Conservation (phyloP, 1,139 yeast genomes). For the Nakaseomyces delphensis region DNA sequence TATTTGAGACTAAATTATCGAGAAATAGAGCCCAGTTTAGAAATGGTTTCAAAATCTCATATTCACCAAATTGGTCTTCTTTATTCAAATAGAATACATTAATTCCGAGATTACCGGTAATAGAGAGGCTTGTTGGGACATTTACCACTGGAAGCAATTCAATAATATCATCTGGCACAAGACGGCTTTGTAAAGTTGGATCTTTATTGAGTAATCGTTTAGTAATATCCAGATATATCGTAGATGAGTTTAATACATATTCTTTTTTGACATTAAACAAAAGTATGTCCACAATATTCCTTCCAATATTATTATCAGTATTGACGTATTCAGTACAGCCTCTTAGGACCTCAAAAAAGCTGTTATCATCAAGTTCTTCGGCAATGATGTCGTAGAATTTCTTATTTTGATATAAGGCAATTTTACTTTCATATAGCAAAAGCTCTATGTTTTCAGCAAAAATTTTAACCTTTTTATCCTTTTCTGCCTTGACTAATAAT, state of each 20-base stretch:
- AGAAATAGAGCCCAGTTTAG: conserved; percentile 27
- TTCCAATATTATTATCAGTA: neutral
- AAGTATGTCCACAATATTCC: neutral
- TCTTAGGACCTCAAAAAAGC: neutral
- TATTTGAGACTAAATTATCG: conserved; percentile 14
- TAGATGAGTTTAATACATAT: neutral
- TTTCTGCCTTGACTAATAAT: neutral
- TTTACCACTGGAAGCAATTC: neutral
- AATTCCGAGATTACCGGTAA: conserved; percentile 15
- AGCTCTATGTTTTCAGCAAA: neutral
- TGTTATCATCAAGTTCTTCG: neutral
- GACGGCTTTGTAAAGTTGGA: neutral
- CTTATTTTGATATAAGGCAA: neutral
- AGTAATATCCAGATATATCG: neutral
- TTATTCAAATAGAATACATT: conserved; percentile 34
- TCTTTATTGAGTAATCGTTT: neutral
- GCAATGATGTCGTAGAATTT: neutral
- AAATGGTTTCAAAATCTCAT: conserved; percentile 12
- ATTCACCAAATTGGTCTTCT: conserved; percentile 14
- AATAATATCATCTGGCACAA: neutral
- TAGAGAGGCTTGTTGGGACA: neutral
- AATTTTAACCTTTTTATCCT: neutral
- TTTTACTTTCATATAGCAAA: neutral
- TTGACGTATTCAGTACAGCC: neutral
- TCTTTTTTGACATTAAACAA: neutral